Percentiles rank a stretch among this genome's conserved stretches.
Evolutionary conservation across 768 basidiomycete genomes (phyloP).

Genomic region (Auricularia cornea): DNA sequence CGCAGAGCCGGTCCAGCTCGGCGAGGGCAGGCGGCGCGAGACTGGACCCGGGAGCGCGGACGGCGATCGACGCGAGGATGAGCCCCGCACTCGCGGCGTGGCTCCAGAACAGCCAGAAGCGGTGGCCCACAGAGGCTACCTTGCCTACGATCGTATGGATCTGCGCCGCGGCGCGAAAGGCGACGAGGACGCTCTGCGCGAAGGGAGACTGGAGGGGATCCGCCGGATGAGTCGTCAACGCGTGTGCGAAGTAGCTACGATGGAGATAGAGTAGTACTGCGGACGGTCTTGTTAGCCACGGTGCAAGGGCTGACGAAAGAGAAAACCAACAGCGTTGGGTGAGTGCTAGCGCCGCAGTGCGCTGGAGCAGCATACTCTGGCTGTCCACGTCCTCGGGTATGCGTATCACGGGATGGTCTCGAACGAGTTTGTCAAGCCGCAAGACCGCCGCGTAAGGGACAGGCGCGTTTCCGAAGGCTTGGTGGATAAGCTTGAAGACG

Average conservation of each 20-base stretch:
- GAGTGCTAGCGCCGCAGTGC: too few relatives aligned
- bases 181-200: slow-evolving; percentile 59
- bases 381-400: too few relatives aligned
- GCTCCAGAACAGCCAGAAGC: slow-evolving; percentile 69
- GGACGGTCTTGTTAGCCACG: too few relatives aligned
- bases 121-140: slow-evolving; percentile 48
- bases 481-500: too few relatives aligned
- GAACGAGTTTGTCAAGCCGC: too few relatives aligned
- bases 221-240: slow-evolving; percentile 50
- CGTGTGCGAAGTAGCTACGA: slow-evolving; percentile 70
- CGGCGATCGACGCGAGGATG: slow-evolving; percentile 71
- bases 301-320: too few relatives aligned
- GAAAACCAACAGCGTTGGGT: too few relatives aligned
- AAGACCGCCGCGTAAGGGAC: too few relatives aligned
- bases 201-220: slow-evolving; percentile 65
- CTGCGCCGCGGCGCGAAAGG: slow-evolving; percentile 57
- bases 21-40: slow-evolving; percentile 62
- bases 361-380: too few relatives aligned
- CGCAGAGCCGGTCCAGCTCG: slow-evolving; percentile 53
- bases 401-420: too few relatives aligned
- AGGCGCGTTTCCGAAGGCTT: too few relatives aligned
- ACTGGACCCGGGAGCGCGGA: slow-evolving; percentile 62
- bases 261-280: slow-evolving; percentile 63
- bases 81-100: slow-evolving; percentile 46
- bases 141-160: slow-evolving; percentile 41